Evolutionary conservation across 768 basidiomycete genomes (phyloP), one percentile per base, ranked within the genome.

Genomic region (Amanita exitialis): DNA sequence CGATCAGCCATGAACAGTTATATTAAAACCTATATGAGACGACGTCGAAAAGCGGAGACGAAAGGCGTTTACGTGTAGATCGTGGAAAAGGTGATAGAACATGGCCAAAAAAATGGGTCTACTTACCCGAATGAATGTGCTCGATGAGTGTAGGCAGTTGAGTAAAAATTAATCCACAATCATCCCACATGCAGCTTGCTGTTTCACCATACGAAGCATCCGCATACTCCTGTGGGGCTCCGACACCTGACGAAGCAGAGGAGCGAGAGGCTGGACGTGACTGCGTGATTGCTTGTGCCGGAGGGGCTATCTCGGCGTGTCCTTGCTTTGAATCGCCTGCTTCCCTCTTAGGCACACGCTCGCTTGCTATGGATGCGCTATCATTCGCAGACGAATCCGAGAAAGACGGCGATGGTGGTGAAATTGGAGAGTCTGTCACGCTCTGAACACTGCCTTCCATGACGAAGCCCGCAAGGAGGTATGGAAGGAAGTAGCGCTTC

Each of bases 111-210:
- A 45, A n/a, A 44, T 15, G 44, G 37, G 13, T n/a, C 15, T 20
- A 23, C 82, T 64, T 59, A 92, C 92, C 82, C 51, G 78, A 71
- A 58, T 90, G 87, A 25, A 95, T 81, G 61, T 95, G 92, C 23
- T 82, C 80, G 53, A 93, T 88, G 51, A 94, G 71, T 3, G 79
- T 79, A 15, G 77, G 80, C 15, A 90, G 69, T 60, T 88, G 78
- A 9, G 78, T 79, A 59, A 84, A 92, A n/a, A 82, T 75, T 36
- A 69, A 59, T 2, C 81, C 80, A 60, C 92, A 95, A 53, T 82
- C 82, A 30, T 83, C 86, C 92, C 92, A 95, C 49, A 78, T 77
- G 67, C 92, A 95, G 25, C 76, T 80, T 54, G 81, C 83, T 23
- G 77, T 80, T 60, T 87, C 85, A 10, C 66, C 72, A 27, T 61